A percentile compares a stretch with the other conserved stretches of the same genome.
Conservation (phyloP, 768 basidiomycete genomes). For the Hygrophoropsis aurantiaca region DNA sequence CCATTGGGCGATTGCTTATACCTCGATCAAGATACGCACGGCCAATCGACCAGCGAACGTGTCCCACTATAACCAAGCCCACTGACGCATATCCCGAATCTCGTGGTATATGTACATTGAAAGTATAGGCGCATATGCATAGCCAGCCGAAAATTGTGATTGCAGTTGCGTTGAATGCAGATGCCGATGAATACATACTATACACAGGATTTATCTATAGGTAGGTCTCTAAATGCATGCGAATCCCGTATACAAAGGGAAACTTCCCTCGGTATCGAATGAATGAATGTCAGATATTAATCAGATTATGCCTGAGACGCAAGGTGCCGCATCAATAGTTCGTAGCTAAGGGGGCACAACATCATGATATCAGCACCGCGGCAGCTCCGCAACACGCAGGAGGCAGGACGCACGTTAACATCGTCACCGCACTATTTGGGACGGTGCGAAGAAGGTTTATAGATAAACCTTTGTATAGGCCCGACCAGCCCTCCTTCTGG, state of each 20-base stretch:
- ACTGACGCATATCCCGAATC: too few species aligned
- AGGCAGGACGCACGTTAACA: conserved; percentile 47
- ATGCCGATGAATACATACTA: conserved; percentile 14
- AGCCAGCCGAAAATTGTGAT: too few species aligned
- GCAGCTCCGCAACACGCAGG: too few species aligned
- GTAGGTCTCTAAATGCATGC: conserved; percentile 18
- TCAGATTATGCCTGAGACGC: conserved; percentile 10
- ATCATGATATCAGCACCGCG: background rate
- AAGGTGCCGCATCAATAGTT: conserved; percentile 33
- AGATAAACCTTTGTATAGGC: conserved; percentile 91
- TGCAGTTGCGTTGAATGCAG: conserved; percentile 4
- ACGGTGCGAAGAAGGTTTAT: conserved; percentile 94
- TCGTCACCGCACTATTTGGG: conserved; percentile 93
- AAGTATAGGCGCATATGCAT: too few species aligned
- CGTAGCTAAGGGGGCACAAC: conserved; percentile 28
- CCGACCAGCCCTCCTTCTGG: conserved; percentile 81
- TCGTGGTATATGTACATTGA: too few species aligned
- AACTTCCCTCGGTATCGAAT: conserved; percentile 10
- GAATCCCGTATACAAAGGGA: background rate
- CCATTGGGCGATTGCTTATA: too few species aligned
- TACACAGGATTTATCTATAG: conserved; percentile 10
- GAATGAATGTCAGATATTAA: background rate
- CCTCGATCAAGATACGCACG: too few species aligned
- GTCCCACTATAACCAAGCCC: too few species aligned
- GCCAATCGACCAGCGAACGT: too few species aligned